Evolutionary conservation across 2,329 filamentous ascomycete genomes (phyloP).

Genomic region (Sclerotinia subarctica): DNA sequence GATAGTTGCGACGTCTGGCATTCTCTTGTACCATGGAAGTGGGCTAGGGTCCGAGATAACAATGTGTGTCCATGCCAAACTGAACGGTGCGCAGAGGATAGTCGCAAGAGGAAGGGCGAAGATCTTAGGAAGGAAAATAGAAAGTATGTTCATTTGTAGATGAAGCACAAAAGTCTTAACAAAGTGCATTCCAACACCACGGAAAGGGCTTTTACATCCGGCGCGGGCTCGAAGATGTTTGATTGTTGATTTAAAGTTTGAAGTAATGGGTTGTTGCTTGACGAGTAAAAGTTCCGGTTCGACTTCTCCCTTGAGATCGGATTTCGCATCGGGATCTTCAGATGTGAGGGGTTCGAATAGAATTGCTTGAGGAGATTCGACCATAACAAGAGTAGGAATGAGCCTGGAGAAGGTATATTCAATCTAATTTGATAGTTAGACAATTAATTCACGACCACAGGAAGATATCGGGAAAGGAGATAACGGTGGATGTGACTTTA

Average conservation of each 20-base stretch:
- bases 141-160: constrained; percentile 40
- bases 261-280: constrained; percentile 57
- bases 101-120: constrained; percentile 56
- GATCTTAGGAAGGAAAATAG: constrained; percentile 41
- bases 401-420: constrained; percentile 59
- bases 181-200: constrained; percentile 57
- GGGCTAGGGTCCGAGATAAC: constrained; percentile 69
- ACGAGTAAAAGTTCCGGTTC: constrained; percentile 45
- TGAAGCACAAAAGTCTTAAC: constrained; percentile 44
- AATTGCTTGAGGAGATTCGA: constrained; percentile 56
- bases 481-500: neutral
- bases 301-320: constrained; percentile 35
- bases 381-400: constrained; percentile 59
- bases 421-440: constrained; percentile 36
- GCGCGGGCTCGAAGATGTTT: constrained; percentile 59
- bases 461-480: neutral
- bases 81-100: constrained; percentile 63
- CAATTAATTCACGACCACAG: neutral
- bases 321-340: constrained; percentile 37
- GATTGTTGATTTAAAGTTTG: constrained; percentile 55
- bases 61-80: constrained; percentile 80
- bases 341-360: constrained; percentile 45
- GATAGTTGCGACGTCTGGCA: constrained; percentile 64
- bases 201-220: constrained; percentile 65
- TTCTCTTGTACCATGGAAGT: constrained; percentile 59